These are phyloP conservation scores for Pseudonitzschia delicatissima DNA, from an alignment of 108 stramenopile species.

Conservation along the genomic window DNA sequence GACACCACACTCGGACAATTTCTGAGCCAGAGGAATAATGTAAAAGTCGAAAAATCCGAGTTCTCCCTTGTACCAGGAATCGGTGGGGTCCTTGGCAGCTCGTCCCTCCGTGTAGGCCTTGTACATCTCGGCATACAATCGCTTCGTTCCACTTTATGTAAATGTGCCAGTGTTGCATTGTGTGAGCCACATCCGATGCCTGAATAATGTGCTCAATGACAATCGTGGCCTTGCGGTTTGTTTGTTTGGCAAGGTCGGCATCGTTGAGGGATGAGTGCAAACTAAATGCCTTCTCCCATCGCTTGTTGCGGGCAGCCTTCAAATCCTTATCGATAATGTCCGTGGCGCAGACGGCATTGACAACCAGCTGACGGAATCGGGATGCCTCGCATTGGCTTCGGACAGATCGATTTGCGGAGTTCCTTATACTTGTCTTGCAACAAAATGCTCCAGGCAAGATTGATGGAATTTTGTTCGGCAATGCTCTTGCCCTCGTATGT, in stretches of 20 bases:
- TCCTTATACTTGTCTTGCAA: slow-evolving; percentile 32
- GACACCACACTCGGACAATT: slow-evolving; percentile 47
- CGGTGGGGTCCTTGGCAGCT: slow-evolving; percentile 22
- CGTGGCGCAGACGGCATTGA: slow-evolving; percentile 46
- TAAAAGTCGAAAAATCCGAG: slow-evolving; percentile 53
- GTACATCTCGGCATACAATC: slow-evolving; percentile 43
- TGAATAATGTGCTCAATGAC: slow-evolving; percentile 57
- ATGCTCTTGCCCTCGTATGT: slow-evolving; percentile 35
- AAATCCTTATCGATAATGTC: slow-evolving; percentile 48
- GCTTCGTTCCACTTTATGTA: slow-evolving; percentile 54
- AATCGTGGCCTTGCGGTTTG: slow-evolving; percentile 40
- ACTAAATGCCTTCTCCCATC: slow-evolving; percentile 43
- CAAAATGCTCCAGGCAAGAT: slow-evolving; percentile 41
- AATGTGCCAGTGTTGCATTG: slow-evolving; percentile 58
- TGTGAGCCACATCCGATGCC: slow-evolving; percentile 56
- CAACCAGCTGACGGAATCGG: slow-evolving; percentile 47
- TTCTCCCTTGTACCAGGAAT: slow-evolving; percentile 44
- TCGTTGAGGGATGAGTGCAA: slow-evolving; percentile 2
- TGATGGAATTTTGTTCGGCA: slow-evolving; percentile 52
- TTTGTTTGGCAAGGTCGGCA: neutral
- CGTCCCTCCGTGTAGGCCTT: slow-evolving; percentile 36
- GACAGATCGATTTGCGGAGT: slow-evolving; percentile 29
- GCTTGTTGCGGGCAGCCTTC: slow-evolving; percentile 25
- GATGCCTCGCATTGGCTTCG: slow-evolving; percentile 19
- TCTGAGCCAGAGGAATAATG: slow-evolving; percentile 48